phyloP scores from a whole-genome alignment of 352 stramenopile species.

The Phytophthora hybrid region DNA sequence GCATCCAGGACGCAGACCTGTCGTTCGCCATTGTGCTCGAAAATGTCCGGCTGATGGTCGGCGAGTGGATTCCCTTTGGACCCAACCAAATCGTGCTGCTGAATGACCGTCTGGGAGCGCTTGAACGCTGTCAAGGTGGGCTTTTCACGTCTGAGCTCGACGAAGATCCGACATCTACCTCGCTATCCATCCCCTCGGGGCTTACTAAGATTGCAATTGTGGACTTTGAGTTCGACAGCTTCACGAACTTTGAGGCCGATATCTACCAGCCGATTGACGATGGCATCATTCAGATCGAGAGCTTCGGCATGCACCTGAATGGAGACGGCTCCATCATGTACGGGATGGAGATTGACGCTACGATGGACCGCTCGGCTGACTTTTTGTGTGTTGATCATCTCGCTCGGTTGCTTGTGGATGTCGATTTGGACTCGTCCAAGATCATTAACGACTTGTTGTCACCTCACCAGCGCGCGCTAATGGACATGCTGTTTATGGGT shows the following conservation, averaged over 20 bases:
- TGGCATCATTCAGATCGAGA: slow-evolving; percentile 97
- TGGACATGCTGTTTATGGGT: slow-evolving; percentile 97
- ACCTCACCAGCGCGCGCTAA: slow-evolving; percentile 92
- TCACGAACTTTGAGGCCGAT: slow-evolving; percentile 99
- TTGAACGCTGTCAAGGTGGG: slow-evolving; percentile 96
- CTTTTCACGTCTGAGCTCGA: slow-evolving; percentile 97
- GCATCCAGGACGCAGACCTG: slow-evolving; percentile 94
- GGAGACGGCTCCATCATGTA: slow-evolving; percentile 87
- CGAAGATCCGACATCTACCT: slow-evolving; percentile 80
- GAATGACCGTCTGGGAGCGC: slow-evolving; percentile 96
- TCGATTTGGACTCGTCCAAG: slow-evolving; percentile 95
- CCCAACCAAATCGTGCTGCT: slow-evolving; percentile 98
- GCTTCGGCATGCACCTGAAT: slow-evolving; percentile 93
- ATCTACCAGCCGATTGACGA: slow-evolving; percentile 95
- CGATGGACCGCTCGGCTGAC: slow-evolving; percentile 97
- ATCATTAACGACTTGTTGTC: slow-evolving; percentile 97
- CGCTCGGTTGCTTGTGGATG: slow-evolving; percentile 95
- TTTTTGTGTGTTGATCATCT: slow-evolving; percentile 97
- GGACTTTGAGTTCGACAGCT: slow-evolving; percentile 97
- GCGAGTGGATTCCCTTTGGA: slow-evolving; percentile 98
- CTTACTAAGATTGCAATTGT: slow-evolving; percentile 97
- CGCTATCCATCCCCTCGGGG: slow-evolving; percentile 84
- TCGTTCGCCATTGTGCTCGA: slow-evolving; percentile 97
- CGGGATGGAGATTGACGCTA: slow-evolving; percentile 94
- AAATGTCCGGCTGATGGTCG: slow-evolving; percentile 97